Conservation (phyloP, 306 rosid species). For the Medicago lupulina region DNA sequence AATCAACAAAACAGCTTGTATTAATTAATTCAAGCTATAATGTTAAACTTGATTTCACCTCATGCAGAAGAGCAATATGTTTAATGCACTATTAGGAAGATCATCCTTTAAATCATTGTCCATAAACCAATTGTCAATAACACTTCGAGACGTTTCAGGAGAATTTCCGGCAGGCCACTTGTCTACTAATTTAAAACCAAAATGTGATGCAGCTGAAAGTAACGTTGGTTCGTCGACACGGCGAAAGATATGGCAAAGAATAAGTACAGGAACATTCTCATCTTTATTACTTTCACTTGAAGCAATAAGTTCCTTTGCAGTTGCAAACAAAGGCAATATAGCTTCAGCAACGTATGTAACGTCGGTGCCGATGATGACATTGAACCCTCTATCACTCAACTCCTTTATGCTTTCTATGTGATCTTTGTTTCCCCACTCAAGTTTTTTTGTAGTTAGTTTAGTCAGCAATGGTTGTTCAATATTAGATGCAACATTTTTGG, state of each 20-base stretch:
- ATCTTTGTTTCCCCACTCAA: slow-evolving; percentile 78
- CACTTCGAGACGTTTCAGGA: slow-evolving; percentile 40
- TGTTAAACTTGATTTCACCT: slow-evolving; percentile 42
- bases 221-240: slow-evolving; percentile 78
- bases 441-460: slow-evolving; percentile 55
- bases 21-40: slow-evolving; percentile 6
- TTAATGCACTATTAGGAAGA: slow-evolving; percentile 64
- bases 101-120: slow-evolving; percentile 49
- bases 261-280: slow-evolving; percentile 51
- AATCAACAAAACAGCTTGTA: slow-evolving; percentile 43
- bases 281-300: slow-evolving; percentile 39
- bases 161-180: slow-evolving; percentile 67
- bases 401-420: slow-evolving; percentile 72
- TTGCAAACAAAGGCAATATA: slow-evolving; percentile 75
- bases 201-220: slow-evolving; percentile 65
- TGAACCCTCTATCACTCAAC: slow-evolving; percentile 59
- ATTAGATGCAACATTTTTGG: slow-evolving; percentile 68
- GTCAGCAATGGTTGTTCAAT: slow-evolving; percentile 50
- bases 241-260: slow-evolving; percentile 83
- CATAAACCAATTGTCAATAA: slow-evolving; percentile 68
- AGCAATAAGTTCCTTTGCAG: slow-evolving; percentile 73
- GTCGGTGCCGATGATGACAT: slow-evolving; percentile 85
- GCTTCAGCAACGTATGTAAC: slow-evolving; percentile 85
- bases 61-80: slow-evolving; percentile 66
- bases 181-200: slow-evolving; percentile 72